A percentile compares a stretch with the other conserved stretches of the same genome.
These are phyloP conservation scores for Colletotrichum sp. DNA, from an alignment of 2,329 filamentous ascomycete genomes.

Conservation along the genomic window DNA sequence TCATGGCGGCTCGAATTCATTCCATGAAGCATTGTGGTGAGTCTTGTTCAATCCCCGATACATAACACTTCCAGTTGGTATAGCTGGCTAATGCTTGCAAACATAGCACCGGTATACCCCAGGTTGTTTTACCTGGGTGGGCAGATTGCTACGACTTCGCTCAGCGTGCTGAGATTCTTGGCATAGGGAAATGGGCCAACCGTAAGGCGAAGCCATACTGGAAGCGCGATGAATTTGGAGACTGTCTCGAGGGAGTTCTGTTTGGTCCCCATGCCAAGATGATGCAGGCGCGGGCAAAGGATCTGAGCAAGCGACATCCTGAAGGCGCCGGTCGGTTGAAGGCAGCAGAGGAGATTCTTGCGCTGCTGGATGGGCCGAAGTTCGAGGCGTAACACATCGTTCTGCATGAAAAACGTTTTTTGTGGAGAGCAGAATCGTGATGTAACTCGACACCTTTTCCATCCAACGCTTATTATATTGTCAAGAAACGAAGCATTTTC, in stretches of 20 bases:
- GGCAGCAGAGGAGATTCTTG: not conserved
- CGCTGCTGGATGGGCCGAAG: not conserved
- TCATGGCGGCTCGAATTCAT: slow-evolving; percentile 53
- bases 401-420: not conserved
- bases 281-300: not conserved
- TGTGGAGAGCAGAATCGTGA: too few species aligned
- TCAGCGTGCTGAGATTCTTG: slow-evolving; percentile 1
- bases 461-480: too few species aligned
- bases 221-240: not conserved
- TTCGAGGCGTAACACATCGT: not conserved
- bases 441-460: not conserved
- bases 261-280: not conserved
- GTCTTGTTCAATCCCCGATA: not conserved
- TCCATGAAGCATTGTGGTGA: slow-evolving; percentile 40
- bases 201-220: not conserved
- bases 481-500: too few species aligned
- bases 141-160: slow-evolving; percentile 14
- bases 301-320: not conserved
- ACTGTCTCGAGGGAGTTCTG: not conserved
- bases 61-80: not conserved
- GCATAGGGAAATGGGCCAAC: slow-evolving; percentile 23
- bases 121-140: slow-evolving; percentile 2
- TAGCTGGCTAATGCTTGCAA: not conserved
- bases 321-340: not conserved
- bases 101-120: slow-evolving; percentile 2